Evolutionary conservation across 805 yeast species (phyloP).

Genomic region (Yarrowia deformans): DNA sequence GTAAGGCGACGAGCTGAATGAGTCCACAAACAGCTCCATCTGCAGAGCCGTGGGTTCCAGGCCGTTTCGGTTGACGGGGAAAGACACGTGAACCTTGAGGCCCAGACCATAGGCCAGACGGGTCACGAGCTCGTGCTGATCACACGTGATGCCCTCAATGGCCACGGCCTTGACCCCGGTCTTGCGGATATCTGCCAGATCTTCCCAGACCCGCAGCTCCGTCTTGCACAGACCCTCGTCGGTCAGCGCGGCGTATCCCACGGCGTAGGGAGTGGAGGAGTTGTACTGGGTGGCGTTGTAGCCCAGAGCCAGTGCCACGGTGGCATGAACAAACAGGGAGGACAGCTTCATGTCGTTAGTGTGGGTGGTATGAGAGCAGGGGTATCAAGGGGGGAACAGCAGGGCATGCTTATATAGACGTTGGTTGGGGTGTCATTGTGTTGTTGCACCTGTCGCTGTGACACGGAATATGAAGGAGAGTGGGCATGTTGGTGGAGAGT

Average conservation of each 20-base stretch:
- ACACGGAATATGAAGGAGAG: too few relatives aligned
- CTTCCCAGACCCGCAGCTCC: conserved; percentile 14
- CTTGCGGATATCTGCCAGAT: neutral
- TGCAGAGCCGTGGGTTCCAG: conserved; percentile 5
- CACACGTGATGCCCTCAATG: conserved; percentile 10
- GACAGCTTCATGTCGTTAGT: neutral
- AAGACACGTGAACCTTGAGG: conserved; percentile 20
- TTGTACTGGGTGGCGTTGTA: neutral
- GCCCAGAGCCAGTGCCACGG: conserved; percentile 2
- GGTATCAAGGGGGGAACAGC: too few relatives aligned
- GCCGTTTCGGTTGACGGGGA: neutral
- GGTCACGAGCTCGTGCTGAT: conserved; percentile 11
- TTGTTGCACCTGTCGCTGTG: neutral
- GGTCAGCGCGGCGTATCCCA: conserved; percentile 20
- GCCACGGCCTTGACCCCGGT: neutral
- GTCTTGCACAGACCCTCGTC: conserved; percentile 23
- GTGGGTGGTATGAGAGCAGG: too few relatives aligned
- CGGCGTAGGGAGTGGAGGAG: conserved; percentile 22
- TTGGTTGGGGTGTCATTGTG: neutral
- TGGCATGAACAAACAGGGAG: neutral
- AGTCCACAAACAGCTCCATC: conserved; percentile 10
- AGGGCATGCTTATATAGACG: neutral
- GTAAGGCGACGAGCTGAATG: neutral
- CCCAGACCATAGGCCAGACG: conserved; percentile 2
- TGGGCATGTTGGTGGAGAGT: conserved; percentile 3